Percentiles rank a stretch among this genome's conserved stretches.
These are phyloP conservation scores for Nannizziopsis barbatae DNA, from an alignment of 2,329 filamentous ascomycete species.

Conservation along the genomic window DNA sequence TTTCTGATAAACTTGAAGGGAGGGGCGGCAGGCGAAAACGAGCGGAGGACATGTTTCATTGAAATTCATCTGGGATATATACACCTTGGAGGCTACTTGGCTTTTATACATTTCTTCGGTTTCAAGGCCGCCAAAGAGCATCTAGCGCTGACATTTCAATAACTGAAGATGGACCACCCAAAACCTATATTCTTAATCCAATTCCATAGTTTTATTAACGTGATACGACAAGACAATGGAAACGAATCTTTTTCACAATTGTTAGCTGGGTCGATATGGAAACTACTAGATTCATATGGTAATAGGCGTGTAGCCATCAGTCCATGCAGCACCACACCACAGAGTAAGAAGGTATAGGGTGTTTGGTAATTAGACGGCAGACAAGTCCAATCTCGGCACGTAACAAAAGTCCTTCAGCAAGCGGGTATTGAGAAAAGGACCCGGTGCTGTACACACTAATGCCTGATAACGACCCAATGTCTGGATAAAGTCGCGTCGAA, in stretches of 20 bases:
- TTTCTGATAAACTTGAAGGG: constrained; percentile 50
- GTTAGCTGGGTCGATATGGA: too few species aligned
- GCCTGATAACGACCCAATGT: constrained; percentile 28
- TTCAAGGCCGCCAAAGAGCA: too few species aligned
- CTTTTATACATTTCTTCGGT: not conserved
- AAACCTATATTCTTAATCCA: not conserved
- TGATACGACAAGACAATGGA: too few species aligned
- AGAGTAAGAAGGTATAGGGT: constrained; percentile 29
- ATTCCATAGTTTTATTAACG: too few species aligned
- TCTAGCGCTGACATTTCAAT: too few species aligned
- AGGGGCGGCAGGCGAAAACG: constrained; percentile 50
- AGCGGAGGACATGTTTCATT: constrained; percentile 64
- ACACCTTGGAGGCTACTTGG: too few species aligned
- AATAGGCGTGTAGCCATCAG: constrained; percentile 35
- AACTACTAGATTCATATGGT: too few species aligned
- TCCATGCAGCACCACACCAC: constrained; percentile 39
- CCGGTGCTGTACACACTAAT: constrained; percentile 64
- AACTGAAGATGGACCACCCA: not conserved
- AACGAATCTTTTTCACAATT: too few species aligned
- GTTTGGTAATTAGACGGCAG: constrained; percentile 41
- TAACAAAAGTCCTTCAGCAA: constrained; percentile 54
- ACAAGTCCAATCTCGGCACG: constrained; percentile 49
- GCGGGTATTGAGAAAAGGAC: constrained; percentile 47
- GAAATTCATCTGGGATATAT: constrained; percentile 18
- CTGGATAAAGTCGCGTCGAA: not conserved